A percentile compares a stretch with the other conserved stretches of the same genome.
These are phyloP conservation scores for Hymenoscyphus albidus DNA, from an alignment of 2,329 filamentous ascomycete genomes.

Conservation along the genomic window DNA sequence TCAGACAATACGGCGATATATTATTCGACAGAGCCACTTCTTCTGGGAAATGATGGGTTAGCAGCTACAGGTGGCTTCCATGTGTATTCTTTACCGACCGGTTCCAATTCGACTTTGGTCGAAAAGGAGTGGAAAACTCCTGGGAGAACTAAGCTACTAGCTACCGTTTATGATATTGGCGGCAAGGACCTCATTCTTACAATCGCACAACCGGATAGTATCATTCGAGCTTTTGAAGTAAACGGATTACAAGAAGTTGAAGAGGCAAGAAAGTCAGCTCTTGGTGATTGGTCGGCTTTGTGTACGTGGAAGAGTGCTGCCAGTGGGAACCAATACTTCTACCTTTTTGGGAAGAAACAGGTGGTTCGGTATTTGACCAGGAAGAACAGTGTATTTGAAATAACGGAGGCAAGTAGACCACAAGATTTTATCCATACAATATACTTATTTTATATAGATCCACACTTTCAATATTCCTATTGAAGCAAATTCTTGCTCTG, in stretches of 20 bases:
- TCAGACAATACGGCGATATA: constrained; percentile 3
- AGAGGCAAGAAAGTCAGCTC: background rate
- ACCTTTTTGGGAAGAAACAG: constrained; percentile 4
- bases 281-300: constrained; percentile 5
- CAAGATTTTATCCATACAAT: no score
- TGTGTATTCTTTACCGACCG: background rate
- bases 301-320: constrained; percentile 6
- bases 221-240: background rate
- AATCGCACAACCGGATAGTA: constrained; percentile 3
- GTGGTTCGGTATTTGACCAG: background rate
- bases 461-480: constrained; percentile 5
- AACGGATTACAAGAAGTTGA: background rate
- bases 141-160: background rate
- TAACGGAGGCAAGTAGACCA: background rate
- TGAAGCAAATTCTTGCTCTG: background rate
- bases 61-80: constrained; percentile 1
- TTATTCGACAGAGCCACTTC: background rate
- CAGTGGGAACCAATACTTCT: constrained; percentile 6
- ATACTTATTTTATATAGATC: background rate
- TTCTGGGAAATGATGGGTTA: background rate
- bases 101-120: background rate
- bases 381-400: background rate
- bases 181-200: background rate
- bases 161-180: background rate
- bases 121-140: background rate